Evolutionary conservation across 2,329 filamentous ascomycete genomes (phyloP).

Genomic region (Trichoderma koningii): DNA sequence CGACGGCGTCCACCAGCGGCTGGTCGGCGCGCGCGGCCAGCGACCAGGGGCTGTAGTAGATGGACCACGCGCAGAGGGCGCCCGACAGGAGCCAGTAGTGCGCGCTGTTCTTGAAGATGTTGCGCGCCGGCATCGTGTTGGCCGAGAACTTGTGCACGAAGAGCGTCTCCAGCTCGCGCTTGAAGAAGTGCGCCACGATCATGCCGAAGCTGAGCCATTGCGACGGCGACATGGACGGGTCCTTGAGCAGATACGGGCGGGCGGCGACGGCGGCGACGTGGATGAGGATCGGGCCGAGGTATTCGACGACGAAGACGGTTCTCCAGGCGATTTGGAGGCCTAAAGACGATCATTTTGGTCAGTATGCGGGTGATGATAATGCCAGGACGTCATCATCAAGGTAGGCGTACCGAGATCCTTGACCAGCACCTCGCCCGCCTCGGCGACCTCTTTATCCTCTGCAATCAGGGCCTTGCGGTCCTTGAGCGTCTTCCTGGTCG

Average conservation of each 20-base stretch:
- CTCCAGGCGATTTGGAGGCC: conserved; percentile 89
- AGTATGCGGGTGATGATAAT: not conserved
- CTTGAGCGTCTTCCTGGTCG: conserved; percentile 64
- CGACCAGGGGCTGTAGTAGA: conserved; percentile 72
- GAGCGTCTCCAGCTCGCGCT: conserved; percentile 92
- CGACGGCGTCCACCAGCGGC: conserved; percentile 62
- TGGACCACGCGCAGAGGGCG: conserved; percentile 76
- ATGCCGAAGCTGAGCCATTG: conserved; percentile 76
- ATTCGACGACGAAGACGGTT: conserved; percentile 94
- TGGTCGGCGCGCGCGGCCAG: conserved; percentile 59
- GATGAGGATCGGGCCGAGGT: conserved; percentile 86
- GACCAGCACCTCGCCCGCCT: conserved; percentile 67
- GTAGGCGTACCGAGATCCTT: conserved; percentile 80
- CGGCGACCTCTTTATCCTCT: conserved; percentile 51
- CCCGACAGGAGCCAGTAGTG: conserved; percentile 93
- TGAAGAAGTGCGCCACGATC: conserved; percentile 82
- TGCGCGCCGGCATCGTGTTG: conserved; percentile 86
- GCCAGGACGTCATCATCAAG: no score
- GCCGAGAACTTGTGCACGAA: conserved; percentile 95
- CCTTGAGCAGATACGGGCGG: conserved; percentile 63
- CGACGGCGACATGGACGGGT: conserved; percentile 56
- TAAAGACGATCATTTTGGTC: conserved; percentile 40
- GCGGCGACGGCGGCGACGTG: conserved; percentile 73
- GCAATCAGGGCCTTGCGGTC: conserved; percentile 58
- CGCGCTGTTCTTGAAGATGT: conserved; percentile 92